Evolutionary conservation across 495 filamentous ascomycete genomes (phyloP).

Genomic region (Aspergillus bridgeri): DNA sequence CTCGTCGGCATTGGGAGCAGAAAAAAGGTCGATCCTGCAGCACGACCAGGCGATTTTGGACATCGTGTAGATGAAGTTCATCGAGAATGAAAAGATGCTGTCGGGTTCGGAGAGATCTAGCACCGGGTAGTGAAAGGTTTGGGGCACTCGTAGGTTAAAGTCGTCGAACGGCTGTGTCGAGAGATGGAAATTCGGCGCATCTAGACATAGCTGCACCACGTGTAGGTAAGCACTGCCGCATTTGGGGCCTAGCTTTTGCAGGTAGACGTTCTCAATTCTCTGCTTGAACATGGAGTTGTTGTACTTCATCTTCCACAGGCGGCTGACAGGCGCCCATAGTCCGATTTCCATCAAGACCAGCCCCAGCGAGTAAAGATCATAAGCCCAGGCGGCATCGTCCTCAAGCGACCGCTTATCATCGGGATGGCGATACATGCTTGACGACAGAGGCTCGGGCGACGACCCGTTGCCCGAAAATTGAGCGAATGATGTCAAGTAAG

Average conservation of each 20-base stretch:
- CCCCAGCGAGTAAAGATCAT: slow-evolving; percentile 83
- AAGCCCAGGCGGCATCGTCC: slow-evolving; percentile 52
- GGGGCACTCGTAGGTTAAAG: slow-evolving; percentile 39
- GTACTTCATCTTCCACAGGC: slow-evolving; percentile 66
- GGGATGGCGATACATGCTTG: slow-evolving; percentile 73
- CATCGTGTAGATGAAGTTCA: slow-evolving; percentile 48
- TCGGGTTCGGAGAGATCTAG: slow-evolving; percentile 46
- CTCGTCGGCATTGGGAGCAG: slow-evolving; percentile 41
- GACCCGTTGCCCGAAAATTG: slow-evolving; percentile 69
- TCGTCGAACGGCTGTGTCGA: slow-evolving; percentile 55
- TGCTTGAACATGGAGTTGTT: slow-evolving; percentile 60
- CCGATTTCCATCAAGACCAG: slow-evolving; percentile 83
- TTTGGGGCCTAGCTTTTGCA: slow-evolving; percentile 64
- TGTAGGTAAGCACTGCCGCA: slow-evolving; percentile 77
- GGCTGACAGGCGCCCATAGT: slow-evolving; percentile 76
- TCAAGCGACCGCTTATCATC: slow-evolving; percentile 61
- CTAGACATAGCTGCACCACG: slow-evolving; percentile 75
- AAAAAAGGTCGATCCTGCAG: slow-evolving; percentile 45
- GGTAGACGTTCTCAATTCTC: slow-evolving; percentile 58
- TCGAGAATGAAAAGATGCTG: slow-evolving; percentile 45
- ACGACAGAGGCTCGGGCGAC: slow-evolving; percentile 46
- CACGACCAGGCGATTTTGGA: slow-evolving; percentile 45
- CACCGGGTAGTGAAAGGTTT: slow-evolving; percentile 48
- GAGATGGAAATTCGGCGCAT: slow-evolving; percentile 62
- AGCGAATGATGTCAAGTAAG: slow-evolving; percentile 77